Conservation (phyloP, 352 stramenopile genomes). For the Pythium sukuiense region DNA sequence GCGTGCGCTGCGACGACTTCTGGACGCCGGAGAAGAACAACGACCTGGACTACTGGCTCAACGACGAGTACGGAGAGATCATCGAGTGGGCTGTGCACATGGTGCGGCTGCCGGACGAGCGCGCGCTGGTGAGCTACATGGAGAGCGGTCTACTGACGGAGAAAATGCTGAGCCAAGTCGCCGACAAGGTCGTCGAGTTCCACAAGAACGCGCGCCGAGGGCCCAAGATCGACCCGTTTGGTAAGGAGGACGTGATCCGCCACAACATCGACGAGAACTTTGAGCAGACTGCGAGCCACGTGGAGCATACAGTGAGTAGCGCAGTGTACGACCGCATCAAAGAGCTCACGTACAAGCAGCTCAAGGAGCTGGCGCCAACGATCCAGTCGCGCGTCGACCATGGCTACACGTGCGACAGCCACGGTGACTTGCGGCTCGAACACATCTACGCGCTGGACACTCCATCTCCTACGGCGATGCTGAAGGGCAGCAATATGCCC, state of each 20-base stretch:
- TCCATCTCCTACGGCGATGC: background rate
- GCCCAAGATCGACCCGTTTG: conserved; percentile 60
- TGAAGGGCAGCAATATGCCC: conserved; percentile 1
- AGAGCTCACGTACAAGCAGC: conserved; percentile 46
- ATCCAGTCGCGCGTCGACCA: conserved; percentile 51
- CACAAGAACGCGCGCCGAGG: conserved; percentile 53
- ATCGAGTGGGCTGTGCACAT: conserved; percentile 79
- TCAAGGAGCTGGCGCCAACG: conserved; percentile 40
- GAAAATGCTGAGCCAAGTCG: conserved; percentile 40
- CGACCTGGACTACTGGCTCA: conserved; percentile 62
- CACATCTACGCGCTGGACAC: conserved; percentile 53
- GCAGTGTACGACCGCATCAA: conserved; percentile 53
- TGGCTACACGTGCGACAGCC: conserved; percentile 65
- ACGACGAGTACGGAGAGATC: conserved; percentile 69
- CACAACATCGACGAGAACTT: conserved; percentile 79
- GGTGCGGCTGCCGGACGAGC: conserved; percentile 57
- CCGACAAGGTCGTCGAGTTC: conserved; percentile 51
- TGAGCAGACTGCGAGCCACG: conserved; percentile 51
- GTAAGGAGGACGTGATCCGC: conserved; percentile 46
- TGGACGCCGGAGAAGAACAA: conserved; percentile 67
- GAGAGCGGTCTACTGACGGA: conserved; percentile 35
- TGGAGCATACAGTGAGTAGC: conserved; percentile 44
- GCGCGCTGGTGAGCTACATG: conserved; percentile 46
- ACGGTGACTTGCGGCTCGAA: conserved; percentile 67
- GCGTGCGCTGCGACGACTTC: conserved; percentile 58